A percentile compares a stretch with the other conserved stretches of the same genome.
Evolutionary conservation across 225 moss, liverwort and hornwort species (phyloP).

Genomic region (Climacium dendroides): DNA sequence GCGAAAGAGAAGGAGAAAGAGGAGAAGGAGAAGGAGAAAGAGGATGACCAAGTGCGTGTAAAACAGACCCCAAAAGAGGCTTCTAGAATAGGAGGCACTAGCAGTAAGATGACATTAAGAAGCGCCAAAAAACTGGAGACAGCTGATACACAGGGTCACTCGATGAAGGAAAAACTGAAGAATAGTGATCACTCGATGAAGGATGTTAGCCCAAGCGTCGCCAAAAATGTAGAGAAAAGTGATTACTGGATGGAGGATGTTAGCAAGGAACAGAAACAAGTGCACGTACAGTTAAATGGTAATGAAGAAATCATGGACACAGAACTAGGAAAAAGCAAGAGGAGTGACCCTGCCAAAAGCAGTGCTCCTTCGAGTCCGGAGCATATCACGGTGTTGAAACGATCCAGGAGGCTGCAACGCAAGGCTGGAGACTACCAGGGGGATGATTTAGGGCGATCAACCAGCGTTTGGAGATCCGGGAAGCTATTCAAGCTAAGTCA

Average conservation of each 20-base stretch:
- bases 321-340: not conserved
- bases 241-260: not conserved
- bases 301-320: not conserved
- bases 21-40: not conserved
- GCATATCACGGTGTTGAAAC: not conserved
- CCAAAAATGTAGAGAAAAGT: not conserved
- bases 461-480: not conserved
- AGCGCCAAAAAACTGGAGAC: not conserved
- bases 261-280: not conserved
- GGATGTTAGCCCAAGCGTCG: not conserved
- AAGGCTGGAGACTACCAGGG: not conserved
- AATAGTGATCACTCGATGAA: not conserved
- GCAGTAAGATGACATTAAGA: not conserved
- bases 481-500: not conserved
- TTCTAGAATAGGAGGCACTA: not conserved
- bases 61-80: not conserved
- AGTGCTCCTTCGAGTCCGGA: not conserved
- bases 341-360: not conserved
- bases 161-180: not conserved
- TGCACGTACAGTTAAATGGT: not conserved
- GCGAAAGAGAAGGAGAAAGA: not conserved
- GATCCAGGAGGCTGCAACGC: conserved; percentile 1
- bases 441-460: not conserved
- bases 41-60: not conserved
- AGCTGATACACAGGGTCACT: not conserved